These are phyloP conservation scores for Wickerhamiella brachini DNA, from an alignment of 805 yeast species.

Conservation along the genomic window DNA sequence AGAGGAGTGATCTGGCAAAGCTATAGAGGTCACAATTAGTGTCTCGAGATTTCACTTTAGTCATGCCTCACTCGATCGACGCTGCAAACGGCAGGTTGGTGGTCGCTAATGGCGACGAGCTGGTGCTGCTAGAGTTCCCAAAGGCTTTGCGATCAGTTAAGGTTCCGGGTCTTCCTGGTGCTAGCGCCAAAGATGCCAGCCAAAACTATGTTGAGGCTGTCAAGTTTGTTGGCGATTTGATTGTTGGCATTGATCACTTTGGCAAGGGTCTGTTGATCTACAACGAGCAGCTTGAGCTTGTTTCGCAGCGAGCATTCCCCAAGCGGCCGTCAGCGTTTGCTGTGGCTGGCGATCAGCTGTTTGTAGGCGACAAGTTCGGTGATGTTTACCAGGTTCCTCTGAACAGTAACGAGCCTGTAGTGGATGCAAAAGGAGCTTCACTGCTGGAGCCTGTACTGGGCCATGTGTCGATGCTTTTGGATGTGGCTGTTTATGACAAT, in stretches of 20 bases:
- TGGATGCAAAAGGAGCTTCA: constrained; percentile 19
- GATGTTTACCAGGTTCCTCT: constrained; percentile 57
- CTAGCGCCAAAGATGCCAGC: constrained; percentile 4
- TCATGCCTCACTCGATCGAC: constrained; percentile 9
- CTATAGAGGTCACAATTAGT: too few species aligned
- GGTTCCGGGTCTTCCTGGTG: background rate
- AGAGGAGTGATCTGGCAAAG: too few species aligned
- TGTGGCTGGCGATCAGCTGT: constrained; percentile 32
- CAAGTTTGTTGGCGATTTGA: constrained; percentile 36
- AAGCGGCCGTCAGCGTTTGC: constrained; percentile 59
- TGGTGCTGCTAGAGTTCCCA: background rate
- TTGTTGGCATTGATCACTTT: constrained; percentile 65
- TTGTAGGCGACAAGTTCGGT: constrained; percentile 91
- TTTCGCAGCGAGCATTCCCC: constrained; percentile 67
- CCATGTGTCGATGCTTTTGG: constrained; percentile 94
- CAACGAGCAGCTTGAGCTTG: constrained; percentile 31
- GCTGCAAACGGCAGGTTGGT: constrained; percentile 1
- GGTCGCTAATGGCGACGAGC: background rate
- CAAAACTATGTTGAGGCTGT: constrained; percentile 44
- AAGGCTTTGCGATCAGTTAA: background rate
- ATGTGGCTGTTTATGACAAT: constrained; percentile 34
- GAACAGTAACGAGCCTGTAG: constrained; percentile 24
- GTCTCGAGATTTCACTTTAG: background rate
- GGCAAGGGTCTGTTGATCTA: constrained; percentile 62
- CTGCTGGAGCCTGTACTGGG: constrained; percentile 63